Percentiles rank a stretch among this genome's conserved stretches.
Conservation (phyloP, 2,329 filamentous ascomycete species). For the Arthroderma uncinatum region DNA sequence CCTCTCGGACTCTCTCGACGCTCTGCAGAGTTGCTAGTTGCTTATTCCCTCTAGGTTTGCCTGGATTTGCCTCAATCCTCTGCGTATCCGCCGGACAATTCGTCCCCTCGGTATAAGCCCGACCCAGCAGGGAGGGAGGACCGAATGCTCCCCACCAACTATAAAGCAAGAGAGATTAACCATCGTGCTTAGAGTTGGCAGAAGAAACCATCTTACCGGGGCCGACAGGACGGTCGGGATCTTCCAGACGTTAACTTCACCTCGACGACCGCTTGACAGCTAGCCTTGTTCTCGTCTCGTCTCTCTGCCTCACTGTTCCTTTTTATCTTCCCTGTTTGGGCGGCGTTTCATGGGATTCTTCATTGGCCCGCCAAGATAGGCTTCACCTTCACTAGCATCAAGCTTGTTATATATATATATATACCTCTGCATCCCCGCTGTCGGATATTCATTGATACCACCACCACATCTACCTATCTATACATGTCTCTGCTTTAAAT, state of each 20-base stretch:
- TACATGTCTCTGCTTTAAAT: not conserved
- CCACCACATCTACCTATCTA: not conserved
- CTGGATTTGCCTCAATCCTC: not conserved
- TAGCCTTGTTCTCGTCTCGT: not conserved
- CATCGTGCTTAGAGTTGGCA: not conserved
- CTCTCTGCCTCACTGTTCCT: not conserved
- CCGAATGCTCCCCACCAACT: not conserved
- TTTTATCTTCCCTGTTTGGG: not conserved
- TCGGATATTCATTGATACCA: not conserved
- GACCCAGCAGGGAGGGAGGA: not conserved
- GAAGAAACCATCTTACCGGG: not conserved
- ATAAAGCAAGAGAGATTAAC: not conserved
- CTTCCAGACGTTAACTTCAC: not conserved
- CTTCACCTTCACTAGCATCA: not conserved
- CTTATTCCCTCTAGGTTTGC: too few relatives aligned
- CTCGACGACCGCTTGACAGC: not conserved
- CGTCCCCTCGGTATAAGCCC: not conserved
- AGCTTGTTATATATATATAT: not conserved
- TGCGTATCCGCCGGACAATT: not conserved
- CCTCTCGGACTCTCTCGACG: too few relatives aligned
- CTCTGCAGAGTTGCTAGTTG: too few relatives aligned
- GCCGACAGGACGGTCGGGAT: not conserved
- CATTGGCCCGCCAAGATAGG: not conserved
- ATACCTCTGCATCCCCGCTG: not conserved
- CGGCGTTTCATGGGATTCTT: not conserved